Evolutionary conservation across 2,329 filamentous ascomycete genomes (phyloP), one percentile per base, ranked within the genome.

Genomic region (Fusarium sp.): DNA sequence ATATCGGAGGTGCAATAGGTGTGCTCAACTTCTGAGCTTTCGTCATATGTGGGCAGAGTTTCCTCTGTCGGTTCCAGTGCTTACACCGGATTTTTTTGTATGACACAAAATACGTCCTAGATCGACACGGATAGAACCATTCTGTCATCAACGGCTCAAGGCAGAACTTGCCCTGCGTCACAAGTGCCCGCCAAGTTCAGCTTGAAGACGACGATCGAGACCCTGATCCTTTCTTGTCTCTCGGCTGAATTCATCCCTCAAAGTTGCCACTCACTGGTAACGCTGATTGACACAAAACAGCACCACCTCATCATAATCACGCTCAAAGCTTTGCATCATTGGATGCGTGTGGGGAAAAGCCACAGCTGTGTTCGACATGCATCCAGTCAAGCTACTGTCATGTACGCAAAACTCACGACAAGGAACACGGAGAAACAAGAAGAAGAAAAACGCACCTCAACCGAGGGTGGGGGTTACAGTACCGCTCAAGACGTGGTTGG

Each of bases 141-240:
- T 62, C 18, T 58, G 65, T 46, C 33, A 59, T 53, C 30, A 47
- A 57, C 33, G 28, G 31, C 40, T 59, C 38, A 56, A 61, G 54
- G 23, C 44, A 62, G 62, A 62, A 63, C 44, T 54, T 70, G 67
- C 51, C 49, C 62, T 70, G 67, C 66, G 51, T 70, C 62, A 70
- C 62, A 70, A 70, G 62, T 50, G 53, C 44, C 30, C 26, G 20
- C 34, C 34, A 40, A 57, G 37, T 23, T 34, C 33, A 45, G 58
- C 20, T 33, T 40, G 50, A 23, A 34, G 40, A 18, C n/a, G 62
- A 36, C 38, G 66, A 70, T 60, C 53, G 46, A 63, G 66, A 70
- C 67, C 57, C 54, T 61, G 62, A 40, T 42, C 45, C 20, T 38
- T 41, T 55, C 23, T 30, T 36, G 23, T 50, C 33, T 52, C 37